Percentiles rank a stretch among this genome's conserved stretches.
Conservation (phyloP, 1,284 basidiomycete species). For the Paramarasmius palmivorus region DNA sequence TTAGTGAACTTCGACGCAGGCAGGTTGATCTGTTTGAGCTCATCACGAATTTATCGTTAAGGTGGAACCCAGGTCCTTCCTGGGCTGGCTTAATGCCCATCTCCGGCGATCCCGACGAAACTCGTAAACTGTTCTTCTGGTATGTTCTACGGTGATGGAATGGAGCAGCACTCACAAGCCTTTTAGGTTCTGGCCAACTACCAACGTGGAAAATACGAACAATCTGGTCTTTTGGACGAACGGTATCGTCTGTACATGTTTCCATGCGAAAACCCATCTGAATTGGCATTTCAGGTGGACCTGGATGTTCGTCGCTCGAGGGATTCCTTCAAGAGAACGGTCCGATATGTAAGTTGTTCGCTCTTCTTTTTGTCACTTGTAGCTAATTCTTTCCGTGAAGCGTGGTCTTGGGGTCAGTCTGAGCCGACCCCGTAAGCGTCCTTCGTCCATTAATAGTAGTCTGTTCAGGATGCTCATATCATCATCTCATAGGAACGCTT, state of each 20-base stretch:
- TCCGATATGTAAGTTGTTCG: slow-evolving; percentile 28
- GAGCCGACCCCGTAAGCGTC: slow-evolving; percentile 42
- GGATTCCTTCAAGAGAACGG: slow-evolving; percentile 81
- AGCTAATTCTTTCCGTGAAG: slow-evolving; percentile 24
- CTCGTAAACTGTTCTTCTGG: slow-evolving; percentile 78
- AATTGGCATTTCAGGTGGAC: slow-evolving; percentile 35
- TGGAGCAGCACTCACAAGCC: neutral
- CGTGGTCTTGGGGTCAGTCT: slow-evolving; percentile 58
- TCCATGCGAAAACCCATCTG: slow-evolving; percentile 2
- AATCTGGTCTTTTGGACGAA: slow-evolving; percentile 57
- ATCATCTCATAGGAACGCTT: slow-evolving; percentile 40
- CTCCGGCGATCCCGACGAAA: slow-evolving; percentile 55
- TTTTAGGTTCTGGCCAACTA: slow-evolving; percentile 43
- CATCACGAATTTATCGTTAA: neutral
- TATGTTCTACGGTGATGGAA: slow-evolving; percentile 34
- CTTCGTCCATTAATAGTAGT: neutral
- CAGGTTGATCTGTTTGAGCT: neutral
- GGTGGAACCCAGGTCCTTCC: slow-evolving; percentile 43
- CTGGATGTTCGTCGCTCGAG: slow-evolving; percentile 71
- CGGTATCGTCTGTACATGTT: slow-evolving; percentile 30
- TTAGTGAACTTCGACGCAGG: slow-evolving; percentile 58
- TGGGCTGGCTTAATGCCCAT: slow-evolving; percentile 72
- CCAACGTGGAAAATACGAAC: slow-evolving; percentile 42
- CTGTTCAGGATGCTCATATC: neutral
- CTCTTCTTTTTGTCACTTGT: slow-evolving; percentile 18